Base-by-base conservation (phyloP, 1,139 yeast genomes). In the Yamadazyma diospyri region DNA sequence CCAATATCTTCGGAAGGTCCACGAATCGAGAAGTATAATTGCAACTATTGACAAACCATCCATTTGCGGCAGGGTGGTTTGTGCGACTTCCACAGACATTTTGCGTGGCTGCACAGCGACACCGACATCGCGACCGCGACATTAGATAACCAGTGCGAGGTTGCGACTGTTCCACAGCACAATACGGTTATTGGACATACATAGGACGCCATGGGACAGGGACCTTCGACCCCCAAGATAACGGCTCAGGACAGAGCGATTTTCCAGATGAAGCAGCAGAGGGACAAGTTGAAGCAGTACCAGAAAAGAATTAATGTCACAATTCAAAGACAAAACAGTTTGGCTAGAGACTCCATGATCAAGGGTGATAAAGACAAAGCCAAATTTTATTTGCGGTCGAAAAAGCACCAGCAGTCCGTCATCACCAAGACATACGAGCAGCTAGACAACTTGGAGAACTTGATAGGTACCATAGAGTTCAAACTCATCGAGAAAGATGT, bases 401-500 rank as follows among this genome's bases (percentile, higher is more conserved):
- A 84, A 46, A 88, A 87, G 50, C 89, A 86, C 51, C 97, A 92
- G 53, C 78, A 82, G 46, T 70, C 76, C 21, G 62, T 84, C 10
- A 63, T 89, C 4, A 59, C 61, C 21, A 82, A 80, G 48, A 83
- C 95, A 0, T 84, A 81, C 35, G 77, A 72, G 25, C 97, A 92
- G 56, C 63, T 88, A 20, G 82, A 78, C 37, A 84, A 85, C 30
- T 59, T 92, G 25, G 97, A 89, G 51, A 68, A 69, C 34, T 66
- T 85, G 51, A 78, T 82, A 4, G 75, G 78, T 15, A 80, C 84
- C 20, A 83, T 92, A 26, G 97, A 92, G 59, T 88, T 85, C 60
- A 92, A 94, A 47, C 61, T 85, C 40, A 81, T 92, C 23, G 97
- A 89, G 53, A 79, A 80, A 45, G 95, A 87, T 49, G 89, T 92